Evolutionary conservation across 2,329 filamentous ascomycete genomes (phyloP).

Genomic region (Colletotrichum cuscutae): DNA sequence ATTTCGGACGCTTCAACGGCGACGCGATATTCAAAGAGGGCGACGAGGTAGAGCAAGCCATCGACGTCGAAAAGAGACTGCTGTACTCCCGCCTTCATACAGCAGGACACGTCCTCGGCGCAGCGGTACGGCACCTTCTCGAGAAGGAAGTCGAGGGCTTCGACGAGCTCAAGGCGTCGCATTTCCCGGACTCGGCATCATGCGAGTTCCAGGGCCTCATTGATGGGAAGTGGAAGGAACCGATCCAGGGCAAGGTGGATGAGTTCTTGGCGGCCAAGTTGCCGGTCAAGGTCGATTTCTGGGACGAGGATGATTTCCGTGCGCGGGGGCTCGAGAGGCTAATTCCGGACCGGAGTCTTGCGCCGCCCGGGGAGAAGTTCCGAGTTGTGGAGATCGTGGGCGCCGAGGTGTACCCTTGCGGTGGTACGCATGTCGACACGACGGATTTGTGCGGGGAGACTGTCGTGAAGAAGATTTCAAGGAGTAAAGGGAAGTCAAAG

Average conservation of each 20-base stretch:
- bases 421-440: conserved; percentile 76
- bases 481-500: conserved; percentile 71
- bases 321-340: conserved; percentile 64
- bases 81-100: conserved; percentile 78
- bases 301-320: conserved; percentile 71
- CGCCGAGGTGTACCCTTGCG: conserved; percentile 77
- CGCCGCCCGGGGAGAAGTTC: conserved; percentile 64
- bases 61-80: conserved; percentile 69
- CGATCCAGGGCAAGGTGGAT: conserved; percentile 71
- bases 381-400: conserved; percentile 77
- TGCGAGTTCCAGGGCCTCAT: conserved; percentile 77
- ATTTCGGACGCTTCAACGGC: conserved; percentile 69
- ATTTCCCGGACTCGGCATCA: conserved; percentile 74
- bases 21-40: conserved; percentile 50
- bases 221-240: conserved; percentile 68
- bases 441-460: conserved; percentile 69
- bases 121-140: conserved; percentile 70
- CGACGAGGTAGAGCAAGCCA: conserved; percentile 61
- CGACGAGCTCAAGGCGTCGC: conserved; percentile 76
- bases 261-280: conserved; percentile 65
- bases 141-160: conserved; percentile 62
- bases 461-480: conserved; percentile 73
- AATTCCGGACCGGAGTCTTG: conserved; percentile 59
- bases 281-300: conserved; percentile 73
- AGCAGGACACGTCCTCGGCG: conserved; percentile 77